Evolutionary conservation across 805 yeast genomes (phyloP).

Genomic region (Saturnispora mendoncae): DNA sequence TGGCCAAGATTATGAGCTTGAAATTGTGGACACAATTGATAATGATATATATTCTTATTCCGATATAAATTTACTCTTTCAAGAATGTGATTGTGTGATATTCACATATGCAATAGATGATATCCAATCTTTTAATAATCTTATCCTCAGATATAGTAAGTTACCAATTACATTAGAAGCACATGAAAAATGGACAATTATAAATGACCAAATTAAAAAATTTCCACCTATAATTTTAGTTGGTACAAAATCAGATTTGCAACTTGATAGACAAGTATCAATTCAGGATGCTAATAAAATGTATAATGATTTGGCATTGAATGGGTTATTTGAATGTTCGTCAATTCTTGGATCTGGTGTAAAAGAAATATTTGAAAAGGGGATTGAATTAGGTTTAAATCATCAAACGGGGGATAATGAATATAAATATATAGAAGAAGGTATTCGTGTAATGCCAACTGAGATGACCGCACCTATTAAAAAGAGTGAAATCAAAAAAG

Average conservation of each 20-base stretch:
- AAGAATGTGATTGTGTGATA: constrained; percentile 39
- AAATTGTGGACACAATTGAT: constrained; percentile 82
- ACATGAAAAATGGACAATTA: constrained; percentile 3
- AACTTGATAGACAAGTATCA: constrained; percentile 65
- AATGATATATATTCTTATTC: constrained; percentile 42
- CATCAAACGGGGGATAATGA: constrained; percentile 12
- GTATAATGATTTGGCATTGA: constrained; percentile 21
- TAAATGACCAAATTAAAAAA: constrained; percentile 5
- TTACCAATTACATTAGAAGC: constrained; percentile 30
- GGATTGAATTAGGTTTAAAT: constrained; percentile 13
- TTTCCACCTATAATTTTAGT: constrained; percentile 38
- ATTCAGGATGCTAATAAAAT: constrained; percentile 27
- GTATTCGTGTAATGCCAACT: neutral
- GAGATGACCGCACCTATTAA: neutral
- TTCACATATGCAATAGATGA: constrained; percentile 43
- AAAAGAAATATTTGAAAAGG: constrained; percentile 58
- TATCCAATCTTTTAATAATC: constrained; percentile 13
- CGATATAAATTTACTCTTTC: constrained; percentile 14
- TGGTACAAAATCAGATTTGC: constrained; percentile 73
- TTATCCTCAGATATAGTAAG: constrained; percentile 9
- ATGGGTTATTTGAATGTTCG: constrained; percentile 59
- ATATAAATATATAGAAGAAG: constrained; percentile 1
- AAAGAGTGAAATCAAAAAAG: no score
- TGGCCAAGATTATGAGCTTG: constrained; percentile 32
- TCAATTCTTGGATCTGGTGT: constrained; percentile 72